These are phyloP conservation scores for Sporothrix variecibatus DNA, from an alignment of 2,329 filamentous ascomycete genomes.

Conservation along the genomic window DNA sequence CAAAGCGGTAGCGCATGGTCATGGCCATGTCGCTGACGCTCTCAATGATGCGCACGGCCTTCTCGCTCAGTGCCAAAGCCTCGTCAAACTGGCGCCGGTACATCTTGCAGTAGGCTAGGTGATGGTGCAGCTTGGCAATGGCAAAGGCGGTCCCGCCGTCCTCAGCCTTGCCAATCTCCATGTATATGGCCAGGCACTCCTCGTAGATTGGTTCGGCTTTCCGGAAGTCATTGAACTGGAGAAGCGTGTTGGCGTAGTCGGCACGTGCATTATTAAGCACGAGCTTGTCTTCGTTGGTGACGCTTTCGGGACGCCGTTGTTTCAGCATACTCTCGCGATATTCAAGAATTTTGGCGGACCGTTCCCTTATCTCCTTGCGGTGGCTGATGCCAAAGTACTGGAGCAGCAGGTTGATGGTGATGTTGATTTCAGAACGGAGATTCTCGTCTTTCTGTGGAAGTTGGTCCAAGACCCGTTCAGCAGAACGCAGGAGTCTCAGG, in stretches of 20 bases:
- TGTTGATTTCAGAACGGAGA: conserved; percentile 27
- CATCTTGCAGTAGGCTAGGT: conserved; percentile 31
- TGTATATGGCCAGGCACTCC: conserved; percentile 26
- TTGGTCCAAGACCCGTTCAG: conserved; percentile 27
- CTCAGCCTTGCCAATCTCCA: conserved; percentile 3
- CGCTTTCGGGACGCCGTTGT: neutral
- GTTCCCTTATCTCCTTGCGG: conserved; percentile 30
- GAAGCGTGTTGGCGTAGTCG: conserved; percentile 31
- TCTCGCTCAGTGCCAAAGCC: conserved; percentile 20
- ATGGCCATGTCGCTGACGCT: conserved; percentile 27
- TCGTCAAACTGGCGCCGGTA: conserved; percentile 27
- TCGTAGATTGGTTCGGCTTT: conserved; percentile 28
- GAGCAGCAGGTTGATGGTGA: conserved; percentile 29
- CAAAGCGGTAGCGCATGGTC: conserved; percentile 30
- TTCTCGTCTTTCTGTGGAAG: conserved; percentile 4
- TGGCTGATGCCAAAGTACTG: conserved; percentile 31
- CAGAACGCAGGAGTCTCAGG: conserved; percentile 27
- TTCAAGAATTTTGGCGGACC: conserved; percentile 24
- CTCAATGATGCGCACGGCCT: conserved; percentile 25
- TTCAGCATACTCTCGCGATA: conserved; percentile 24
- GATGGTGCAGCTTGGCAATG: conserved; percentile 30
- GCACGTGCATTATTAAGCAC: conserved; percentile 27
- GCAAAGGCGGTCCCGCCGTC: conserved; percentile 26
- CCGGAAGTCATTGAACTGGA: conserved; percentile 30
- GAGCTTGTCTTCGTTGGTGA: conserved; percentile 20